Conservation (phyloP, 805 yeast genomes). For the Saccharomyces kudriavzevii region DNA sequence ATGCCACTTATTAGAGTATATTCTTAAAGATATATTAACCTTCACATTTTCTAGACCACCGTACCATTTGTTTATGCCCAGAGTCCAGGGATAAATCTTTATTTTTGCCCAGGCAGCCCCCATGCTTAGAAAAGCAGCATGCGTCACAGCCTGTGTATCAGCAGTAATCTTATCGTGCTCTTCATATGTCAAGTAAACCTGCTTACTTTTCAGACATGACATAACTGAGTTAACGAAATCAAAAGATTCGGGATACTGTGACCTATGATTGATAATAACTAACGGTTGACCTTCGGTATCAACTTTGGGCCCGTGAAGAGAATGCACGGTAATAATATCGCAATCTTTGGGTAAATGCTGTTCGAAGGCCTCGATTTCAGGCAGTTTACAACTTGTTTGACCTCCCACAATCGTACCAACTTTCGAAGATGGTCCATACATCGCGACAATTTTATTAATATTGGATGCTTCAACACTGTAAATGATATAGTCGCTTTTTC, state of each 20-base stretch:
- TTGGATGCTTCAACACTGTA: constrained; percentile 92
- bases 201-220: constrained; percentile 67
- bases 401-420: constrained; percentile 93
- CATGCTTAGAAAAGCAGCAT: constrained; percentile 94
- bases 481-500: constrained; percentile 72
- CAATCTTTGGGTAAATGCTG: constrained; percentile 64
- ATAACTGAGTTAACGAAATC: constrained; percentile 55
- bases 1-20: constrained; percentile 92
- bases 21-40: constrained; percentile 83
- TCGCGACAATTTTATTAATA: constrained; percentile 59
- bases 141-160: constrained; percentile 97
- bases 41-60: constrained; percentile 97
- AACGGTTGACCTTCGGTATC: constrained; percentile 87
- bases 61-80: constrained; percentile 49
- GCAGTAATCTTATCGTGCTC: constrained; percentile 95
- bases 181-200: constrained; percentile 68
- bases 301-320: constrained; percentile 91
- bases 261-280: constrained; percentile 73
- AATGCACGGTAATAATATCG: constrained; percentile 79
- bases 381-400: constrained; percentile 89
- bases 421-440: constrained; percentile 83
- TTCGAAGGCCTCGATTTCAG: constrained; percentile 84
- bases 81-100: constrained; percentile 81
- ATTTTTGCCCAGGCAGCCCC: constrained; percentile 88
- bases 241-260: constrained; percentile 42